Evolutionary conservation across 1,284 basidiomycete genomes (phyloP), one percentile per base, ranked within the genome.

Genomic region (Hymenochaete sp.): DNA sequence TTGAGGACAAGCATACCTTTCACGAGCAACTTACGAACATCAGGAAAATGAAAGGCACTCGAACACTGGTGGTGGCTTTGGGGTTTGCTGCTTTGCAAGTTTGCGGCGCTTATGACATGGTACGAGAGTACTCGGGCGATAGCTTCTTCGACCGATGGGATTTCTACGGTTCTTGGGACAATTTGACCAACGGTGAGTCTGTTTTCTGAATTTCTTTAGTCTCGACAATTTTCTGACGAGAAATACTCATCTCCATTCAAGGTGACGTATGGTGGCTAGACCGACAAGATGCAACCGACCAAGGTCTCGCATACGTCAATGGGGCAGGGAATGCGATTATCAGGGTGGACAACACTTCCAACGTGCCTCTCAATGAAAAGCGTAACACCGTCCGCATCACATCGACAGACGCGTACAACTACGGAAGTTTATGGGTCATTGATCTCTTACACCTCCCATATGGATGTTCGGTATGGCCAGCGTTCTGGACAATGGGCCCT

Each of bases 401-500:
- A 3, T 67, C 72, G 11, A 59, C 67, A 35, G 72, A 76, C 40
- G 60, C 59, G 2, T 79, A 75, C 55, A 67, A 67, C 13, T 52
- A 76, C 9, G 79, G 79, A 4, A 73, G 69, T 27, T 60, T 83
- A 14, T 75, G 73, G 68, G 65, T 82, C 8, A 65, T 79, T 31
- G 81, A 84, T 56, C 64, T 72, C 2, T 56, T 71, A 4, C 78
- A 82, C 59, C 56, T 82, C 42, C 80, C 80, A 0, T 79, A 64
- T 48, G 81, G 82, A 4, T 84, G 82, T 56, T 80, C 78, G 7
- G 81, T 80, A 50, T 77, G 75, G 74, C 74, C 74, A 1, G 65
- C 71, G 3, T 73, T 76, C 55, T 78, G 75, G 75, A 72, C 73
- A 1, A 66, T 64, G 45, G 75, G 74, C 9, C 55, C 60, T n/a